Evolutionary conservation across 2,329 filamentous ascomycete genomes (phyloP), one percentile per base, ranked within the genome.

Genomic region (Trichoderma aggressivum): DNA sequence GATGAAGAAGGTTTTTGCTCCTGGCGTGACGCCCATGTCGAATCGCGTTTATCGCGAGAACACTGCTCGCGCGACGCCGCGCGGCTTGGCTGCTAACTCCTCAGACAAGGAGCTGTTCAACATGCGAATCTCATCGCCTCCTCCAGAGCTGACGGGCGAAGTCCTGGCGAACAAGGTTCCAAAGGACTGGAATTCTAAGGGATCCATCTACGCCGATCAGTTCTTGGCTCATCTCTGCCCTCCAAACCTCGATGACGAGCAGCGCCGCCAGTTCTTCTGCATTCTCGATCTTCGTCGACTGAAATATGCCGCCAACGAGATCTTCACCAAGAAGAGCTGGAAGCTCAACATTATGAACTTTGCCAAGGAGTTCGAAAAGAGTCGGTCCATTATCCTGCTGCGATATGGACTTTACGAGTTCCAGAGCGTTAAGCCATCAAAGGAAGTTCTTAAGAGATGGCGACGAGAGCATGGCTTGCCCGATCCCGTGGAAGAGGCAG

Each of bases 311-410:
- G 87, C 88, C 32, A 84, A 89, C 74, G 87, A 89, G 75, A 87
- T 90, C 18, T 90, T 89, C 71, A 77, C 80, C 21, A 86, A 85
- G 77, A 89, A 89, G 77, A 87, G 88, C 74, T 90, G 88, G 88
- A 88, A 88, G 79, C 79, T 90, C 67, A 90, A 90, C 73, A 85
- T 89, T 21, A 78, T 87, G 73, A 89, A 89, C 77, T 90, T 90
- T 71, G 87, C 88, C 50, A 90, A 89, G 77, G 88, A 89, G 77
- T 90, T 88, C 72, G 88, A 90, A 77, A 90, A 90, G 81, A 89
- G 87, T 76, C 83, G 88, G 62, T 88, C 87, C 74, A 80, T 90
- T 56, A 89, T 90, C 71, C 85, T 90, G 79, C 76, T 90, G 70
- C 86, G 87, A 61, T 90, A 90, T 73, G 88, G 87, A 2, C 83